Base-by-base conservation (phyloP, 164 flowering plant species). In the Kalanchoe fedtschenkoi region DNA sequence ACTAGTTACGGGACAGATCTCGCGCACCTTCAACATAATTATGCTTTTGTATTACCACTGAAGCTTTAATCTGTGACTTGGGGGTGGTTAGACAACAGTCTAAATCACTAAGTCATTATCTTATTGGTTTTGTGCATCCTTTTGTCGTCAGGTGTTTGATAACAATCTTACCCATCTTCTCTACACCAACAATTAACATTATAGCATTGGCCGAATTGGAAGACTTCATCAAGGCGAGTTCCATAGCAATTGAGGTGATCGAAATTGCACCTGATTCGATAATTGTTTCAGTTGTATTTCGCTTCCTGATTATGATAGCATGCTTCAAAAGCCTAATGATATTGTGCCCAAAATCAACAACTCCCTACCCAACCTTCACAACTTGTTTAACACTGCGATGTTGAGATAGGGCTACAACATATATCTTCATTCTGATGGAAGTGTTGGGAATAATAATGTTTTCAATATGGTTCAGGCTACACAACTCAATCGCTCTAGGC, bases 361-460 rank as follows among this genome's bases (percentile, higher is more conserved):
- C 97, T 33, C 96, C 96, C 74, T 88, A 87, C 28, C 96, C 96
- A 65, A 80, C 83, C 74, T 76, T 88, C 22, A 88, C 96, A 58
- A 93, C 99, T 76, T 87, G 97, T 67, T 88, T 93, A 37, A 89
- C 89, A 32, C 97, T 97, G 39, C 92, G 91, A 66, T 88, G 89
- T 80, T 86, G 86, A 60, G 99, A 90, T 35, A 90, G 70, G 69
- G 96, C 97, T 16, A 89, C 92, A 62, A 91, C 92, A 71, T 95
- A 95, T 63, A 95, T 89, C 69, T 95, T 97, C 96, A 91, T 87
- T 65, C 99, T 70, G 75, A 91, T 95, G 75, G 97, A 95, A 65
- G 97, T 95, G 68, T 97, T 90, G 39, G 91, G 96, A 63, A 95
- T 96, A 62, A 96, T 97, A 71, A 97, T 97, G 73, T 95, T 97